These are phyloP conservation scores for Melaleuca alternifolia DNA, from an alignment of 345 rosid species.

Conservation along the genomic window DNA sequence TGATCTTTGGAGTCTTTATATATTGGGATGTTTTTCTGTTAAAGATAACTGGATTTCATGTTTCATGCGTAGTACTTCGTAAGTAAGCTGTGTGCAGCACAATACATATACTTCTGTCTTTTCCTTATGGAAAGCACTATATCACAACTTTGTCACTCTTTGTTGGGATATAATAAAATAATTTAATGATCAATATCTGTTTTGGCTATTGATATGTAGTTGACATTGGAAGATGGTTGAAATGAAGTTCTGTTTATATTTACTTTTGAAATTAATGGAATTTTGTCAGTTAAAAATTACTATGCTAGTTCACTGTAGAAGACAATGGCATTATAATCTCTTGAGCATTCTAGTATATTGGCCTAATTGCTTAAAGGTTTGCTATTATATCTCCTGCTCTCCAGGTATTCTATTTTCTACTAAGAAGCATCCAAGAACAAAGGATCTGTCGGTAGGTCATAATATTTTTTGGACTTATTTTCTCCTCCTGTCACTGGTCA, in stretches of 20 bases:
- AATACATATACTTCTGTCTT: not conserved
- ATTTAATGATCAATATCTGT: not conserved
- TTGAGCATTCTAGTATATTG: not conserved
- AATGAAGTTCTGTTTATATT: not conserved
- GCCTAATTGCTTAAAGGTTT: not conserved
- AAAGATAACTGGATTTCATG: not conserved
- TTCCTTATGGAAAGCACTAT: not conserved
- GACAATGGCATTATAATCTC: not conserved
- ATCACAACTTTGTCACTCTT: not conserved
- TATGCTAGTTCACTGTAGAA: no score
- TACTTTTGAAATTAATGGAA: not conserved
- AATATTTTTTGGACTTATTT: not conserved
- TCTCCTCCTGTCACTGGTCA: not conserved
- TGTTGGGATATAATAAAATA: not conserved
- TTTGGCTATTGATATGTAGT: not conserved
- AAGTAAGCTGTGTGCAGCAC: not conserved
- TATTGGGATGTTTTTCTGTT: not conserved
- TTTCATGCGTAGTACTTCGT: not conserved
- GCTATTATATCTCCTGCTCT: conserved; percentile 2
- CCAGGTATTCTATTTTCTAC: conserved; percentile 75
- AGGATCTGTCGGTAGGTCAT: conserved; percentile 54
- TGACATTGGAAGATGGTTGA: not conserved
- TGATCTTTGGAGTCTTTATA: not conserved
- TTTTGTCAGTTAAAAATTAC: not conserved
- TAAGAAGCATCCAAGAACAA: conserved; percentile 73